Conservation (phyloP, 208 protist genomes). For the Leishmania lainsoni region DNA sequence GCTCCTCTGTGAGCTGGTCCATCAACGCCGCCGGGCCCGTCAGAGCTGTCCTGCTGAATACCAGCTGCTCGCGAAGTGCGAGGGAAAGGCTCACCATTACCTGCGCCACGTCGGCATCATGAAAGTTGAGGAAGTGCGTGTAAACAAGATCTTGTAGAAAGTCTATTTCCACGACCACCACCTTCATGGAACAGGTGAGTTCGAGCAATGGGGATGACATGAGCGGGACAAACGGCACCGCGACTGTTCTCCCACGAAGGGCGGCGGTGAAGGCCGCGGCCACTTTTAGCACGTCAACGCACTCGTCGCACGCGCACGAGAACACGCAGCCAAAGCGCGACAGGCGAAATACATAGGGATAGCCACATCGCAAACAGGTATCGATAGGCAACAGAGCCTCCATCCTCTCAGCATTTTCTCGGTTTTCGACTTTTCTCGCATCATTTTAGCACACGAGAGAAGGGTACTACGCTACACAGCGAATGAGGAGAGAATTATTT, state of each 20-base stretch:
- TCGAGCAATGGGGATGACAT: slow-evolving; percentile 40
- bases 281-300: slow-evolving; percentile 53
- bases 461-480: not conserved
- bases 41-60: not conserved
- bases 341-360: slow-evolving; percentile 45
- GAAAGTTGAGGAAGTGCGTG: slow-evolving; percentile 35
- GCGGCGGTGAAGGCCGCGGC: slow-evolving; percentile 33
- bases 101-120: slow-evolving; percentile 8
- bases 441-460: not conserved
- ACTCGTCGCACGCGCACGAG: slow-evolving; percentile 43
- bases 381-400: slow-evolving; percentile 50
- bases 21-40: slow-evolving; percentile 28
- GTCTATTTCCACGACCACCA: slow-evolving; percentile 57
- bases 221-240: slow-evolving; percentile 39
- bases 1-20: slow-evolving; percentile 29
- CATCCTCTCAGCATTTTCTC: slow-evolving; percentile 35
- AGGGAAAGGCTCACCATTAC: slow-evolving; percentile 23
- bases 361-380: slow-evolving; percentile 43
- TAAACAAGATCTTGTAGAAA: slow-evolving; percentile 17
- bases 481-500: not conserved
- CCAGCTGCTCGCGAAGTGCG: slow-evolving; percentile 24
- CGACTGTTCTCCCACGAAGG: slow-evolving; percentile 14
- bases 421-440: not conserved
- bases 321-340: slow-evolving; percentile 80
- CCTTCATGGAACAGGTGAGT: slow-evolving; percentile 34